phyloP scores from a whole-genome alignment of 805 yeast species.

The Ogataea minuta region DNA sequence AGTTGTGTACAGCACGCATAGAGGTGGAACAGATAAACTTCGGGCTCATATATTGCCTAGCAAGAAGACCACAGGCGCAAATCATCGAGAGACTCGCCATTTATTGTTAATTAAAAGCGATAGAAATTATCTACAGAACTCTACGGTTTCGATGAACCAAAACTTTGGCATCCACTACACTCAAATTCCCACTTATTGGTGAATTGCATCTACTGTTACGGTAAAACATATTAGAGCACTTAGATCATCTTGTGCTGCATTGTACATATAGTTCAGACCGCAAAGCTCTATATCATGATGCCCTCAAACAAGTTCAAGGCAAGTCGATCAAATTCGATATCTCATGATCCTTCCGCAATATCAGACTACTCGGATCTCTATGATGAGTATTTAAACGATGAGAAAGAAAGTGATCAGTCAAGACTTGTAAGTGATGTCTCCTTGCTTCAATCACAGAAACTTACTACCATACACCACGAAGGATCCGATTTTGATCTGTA shows the following conservation, averaged over 20 bases:
- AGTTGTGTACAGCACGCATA: too few species aligned
- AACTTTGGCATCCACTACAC: background rate
- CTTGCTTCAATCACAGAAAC: background rate
- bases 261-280: background rate
- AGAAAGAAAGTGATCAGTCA: conserved; percentile 1
- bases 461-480: conserved; percentile 2
- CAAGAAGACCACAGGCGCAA: background rate
- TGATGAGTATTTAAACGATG: conserved; percentile 27
- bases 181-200: background rate
- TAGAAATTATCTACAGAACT: background rate
- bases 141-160: conserved; percentile 4
- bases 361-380: conserved; percentile 28
- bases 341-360: conserved; percentile 5
- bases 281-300: conserved; percentile 2
- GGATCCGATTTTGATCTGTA: conserved; percentile 2
- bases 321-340: conserved; percentile 14
- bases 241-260: too few species aligned
- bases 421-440: background rate
- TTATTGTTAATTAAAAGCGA: background rate
- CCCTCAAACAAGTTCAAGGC: conserved; percentile 3
- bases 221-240: too few species aligned
- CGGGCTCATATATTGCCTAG: background rate
- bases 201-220: background rate
- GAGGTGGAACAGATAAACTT: background rate
- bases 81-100: too few species aligned